Evolutionary conservation across 1,139 yeast species (phyloP).

Genomic region (Kodamaea plutei): DNA sequence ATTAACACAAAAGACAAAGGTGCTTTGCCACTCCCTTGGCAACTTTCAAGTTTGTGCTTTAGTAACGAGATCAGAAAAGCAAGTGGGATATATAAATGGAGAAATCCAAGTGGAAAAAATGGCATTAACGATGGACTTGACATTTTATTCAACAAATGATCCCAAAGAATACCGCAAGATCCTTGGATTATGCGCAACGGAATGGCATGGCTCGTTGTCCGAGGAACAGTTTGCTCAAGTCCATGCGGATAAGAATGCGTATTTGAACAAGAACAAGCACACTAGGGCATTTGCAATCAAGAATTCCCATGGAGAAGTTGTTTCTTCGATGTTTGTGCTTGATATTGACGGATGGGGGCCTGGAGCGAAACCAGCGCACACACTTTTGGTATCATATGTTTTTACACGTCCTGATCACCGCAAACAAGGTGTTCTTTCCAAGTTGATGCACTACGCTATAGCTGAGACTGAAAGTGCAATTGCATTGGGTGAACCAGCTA

Average conservation of each 20-base stretch:
- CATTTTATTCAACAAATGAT: conserved; percentile 22
- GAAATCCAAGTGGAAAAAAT: too few relatives aligned
- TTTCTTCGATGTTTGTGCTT: conserved; percentile 25
- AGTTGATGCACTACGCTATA: conserved; percentile 27
- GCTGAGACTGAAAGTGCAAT: conserved; percentile 29
- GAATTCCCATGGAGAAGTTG: conserved; percentile 12
- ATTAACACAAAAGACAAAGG: too few relatives aligned
- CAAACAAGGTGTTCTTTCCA: conserved; percentile 28
- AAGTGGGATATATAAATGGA: too few relatives aligned
- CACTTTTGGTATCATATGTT: conserved; percentile 27
- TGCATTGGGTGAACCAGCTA: neutral
- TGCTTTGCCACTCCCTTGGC: too few relatives aligned
- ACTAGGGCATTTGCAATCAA: conserved; percentile 13
- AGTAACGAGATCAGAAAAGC: too few relatives aligned
- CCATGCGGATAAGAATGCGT: conserved; percentile 15
- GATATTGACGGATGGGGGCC: conserved; percentile 7
- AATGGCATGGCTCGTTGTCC: conserved; percentile 27
- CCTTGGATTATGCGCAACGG: conserved; percentile 24
- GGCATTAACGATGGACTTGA: too few relatives aligned
- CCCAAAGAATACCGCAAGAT: conserved; percentile 25
- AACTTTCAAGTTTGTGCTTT: too few relatives aligned
- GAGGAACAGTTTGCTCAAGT: conserved; percentile 25
- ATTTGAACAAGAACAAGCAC: conserved; percentile 15
- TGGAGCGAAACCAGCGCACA: conserved; percentile 14
- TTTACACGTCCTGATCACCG: conserved; percentile 27